phyloP scores from a whole-genome alignment of 2,329 filamentous ascomycete genomes.

The Neocatenulostroma microsporum region DNA sequence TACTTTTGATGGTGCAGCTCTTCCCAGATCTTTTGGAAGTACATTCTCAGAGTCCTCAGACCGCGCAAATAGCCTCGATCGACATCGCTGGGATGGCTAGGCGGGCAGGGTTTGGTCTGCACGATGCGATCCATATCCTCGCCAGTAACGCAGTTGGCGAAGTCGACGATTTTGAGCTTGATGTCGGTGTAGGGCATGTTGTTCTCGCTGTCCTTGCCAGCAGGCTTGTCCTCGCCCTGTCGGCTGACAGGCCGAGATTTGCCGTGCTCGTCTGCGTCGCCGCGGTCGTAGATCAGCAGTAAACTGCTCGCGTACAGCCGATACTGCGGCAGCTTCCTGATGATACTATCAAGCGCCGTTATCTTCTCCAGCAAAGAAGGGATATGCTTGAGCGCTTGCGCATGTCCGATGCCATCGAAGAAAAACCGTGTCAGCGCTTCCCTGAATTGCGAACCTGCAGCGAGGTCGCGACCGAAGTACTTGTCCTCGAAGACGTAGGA shows the following conservation, averaged over 20 bases:
- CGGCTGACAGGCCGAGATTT: constrained; percentile 22
- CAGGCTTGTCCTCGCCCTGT: background rate
- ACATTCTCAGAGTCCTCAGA: constrained; percentile 66
- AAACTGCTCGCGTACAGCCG: constrained; percentile 93
- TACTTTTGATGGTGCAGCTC: constrained; percentile 48
- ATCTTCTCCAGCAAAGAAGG: constrained; percentile 81
- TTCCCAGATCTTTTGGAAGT: constrained; percentile 79
- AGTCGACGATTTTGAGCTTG: constrained; percentile 96
- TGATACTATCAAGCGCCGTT: constrained; percentile 71
- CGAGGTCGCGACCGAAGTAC: constrained; percentile 85
- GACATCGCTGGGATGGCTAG: constrained; percentile 68
- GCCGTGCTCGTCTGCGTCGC: constrained; percentile 47
- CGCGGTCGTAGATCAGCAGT: constrained; percentile 94
- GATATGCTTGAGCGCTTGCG: constrained; percentile 77
- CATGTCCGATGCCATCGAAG: constrained; percentile 76
- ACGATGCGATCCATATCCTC: constrained; percentile 56
- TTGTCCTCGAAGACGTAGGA: constrained; percentile 96
- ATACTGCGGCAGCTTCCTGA: constrained; percentile 71
- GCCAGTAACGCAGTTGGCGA: constrained; percentile 92
- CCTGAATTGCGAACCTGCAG: constrained; percentile 82
- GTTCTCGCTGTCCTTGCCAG: constrained; percentile 2
- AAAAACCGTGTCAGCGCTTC: constrained; percentile 81
- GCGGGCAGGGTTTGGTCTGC: constrained; percentile 56
- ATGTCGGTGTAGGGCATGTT: constrained; percentile 41
- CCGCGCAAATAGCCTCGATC: constrained; percentile 87